Evolutionary conservation across 805 yeast genomes (phyloP).

Genomic region (Wickerhamiella australiensis): DNA sequence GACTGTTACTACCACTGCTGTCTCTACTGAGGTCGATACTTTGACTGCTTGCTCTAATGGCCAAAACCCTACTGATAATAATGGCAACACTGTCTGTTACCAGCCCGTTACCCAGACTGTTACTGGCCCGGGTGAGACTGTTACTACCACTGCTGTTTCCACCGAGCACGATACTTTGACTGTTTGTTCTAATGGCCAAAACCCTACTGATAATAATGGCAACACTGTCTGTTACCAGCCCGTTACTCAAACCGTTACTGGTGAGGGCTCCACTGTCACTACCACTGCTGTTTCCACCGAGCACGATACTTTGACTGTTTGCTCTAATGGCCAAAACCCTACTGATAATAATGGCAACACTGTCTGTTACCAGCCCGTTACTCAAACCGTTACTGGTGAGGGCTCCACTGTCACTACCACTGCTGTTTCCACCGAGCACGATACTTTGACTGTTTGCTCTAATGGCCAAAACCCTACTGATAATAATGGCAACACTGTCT

Average conservation of each 20-base stretch:
- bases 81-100: conserved; percentile 8
- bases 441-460: conserved; percentile 1
- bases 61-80: not conserved
- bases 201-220: not conserved
- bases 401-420: conserved; percentile 13
- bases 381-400: conserved; percentile 1
- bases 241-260: conserved; percentile 3
- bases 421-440: not conserved
- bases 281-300: not conserved
- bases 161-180: not conserved
- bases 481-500: not conserved
- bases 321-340: not conserved
- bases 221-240: not conserved
- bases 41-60: conserved; percentile 1
- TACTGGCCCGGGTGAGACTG: conserved; percentile 1
- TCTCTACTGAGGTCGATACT: not conserved
- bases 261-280: conserved; percentile 11
- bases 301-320: not conserved
- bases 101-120: conserved; percentile 3
- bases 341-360: not conserved
- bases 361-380: not conserved
- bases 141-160: not conserved
- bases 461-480: not conserved
- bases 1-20: conserved; percentile 11
- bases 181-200: conserved; percentile 2